Percentiles rank a stretch among this genome's conserved stretches.
Conservation (phyloP, 202 grass and related monocot genomes). For the Brachypodium distachyon region DNA sequence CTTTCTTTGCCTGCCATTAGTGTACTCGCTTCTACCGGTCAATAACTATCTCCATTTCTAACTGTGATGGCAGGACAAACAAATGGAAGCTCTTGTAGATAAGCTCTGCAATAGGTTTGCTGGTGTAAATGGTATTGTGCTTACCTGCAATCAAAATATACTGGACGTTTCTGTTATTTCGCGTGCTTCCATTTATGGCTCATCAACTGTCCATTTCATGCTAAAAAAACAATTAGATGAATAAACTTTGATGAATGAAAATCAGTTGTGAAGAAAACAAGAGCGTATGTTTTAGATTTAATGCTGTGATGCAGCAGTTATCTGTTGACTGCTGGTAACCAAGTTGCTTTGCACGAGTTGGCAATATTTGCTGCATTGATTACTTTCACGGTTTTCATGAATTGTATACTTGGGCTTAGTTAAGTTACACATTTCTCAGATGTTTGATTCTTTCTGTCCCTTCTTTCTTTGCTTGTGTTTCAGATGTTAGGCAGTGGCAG, state of each 20-base stretch:
- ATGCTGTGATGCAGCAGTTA: neutral
- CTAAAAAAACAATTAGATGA: neutral
- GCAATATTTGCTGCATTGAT: neutral
- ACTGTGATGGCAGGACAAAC: conserved; percentile 65
- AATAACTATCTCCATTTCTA: conserved; percentile 16
- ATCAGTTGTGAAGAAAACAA: neutral
- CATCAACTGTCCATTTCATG: neutral
- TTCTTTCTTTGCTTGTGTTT: conserved; percentile 34
- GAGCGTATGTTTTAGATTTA: neutral
- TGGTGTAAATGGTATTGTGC: conserved; percentile 69
- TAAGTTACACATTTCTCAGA: neutral
- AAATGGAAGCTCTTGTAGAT: conserved; percentile 99
- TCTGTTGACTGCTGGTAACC: neutral
- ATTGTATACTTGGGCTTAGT: neutral
- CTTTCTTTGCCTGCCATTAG: neutral
- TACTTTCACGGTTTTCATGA: neutral
- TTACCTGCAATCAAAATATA: conserved; percentile 12
- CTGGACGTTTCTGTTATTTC: neutral
- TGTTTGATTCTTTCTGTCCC: neutral
- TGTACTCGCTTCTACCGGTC: conserved; percentile 5
- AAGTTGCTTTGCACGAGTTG: neutral
- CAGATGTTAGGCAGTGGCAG: conserved; percentile 91
- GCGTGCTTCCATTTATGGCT: neutral
- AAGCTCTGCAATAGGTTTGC: conserved; percentile 97
- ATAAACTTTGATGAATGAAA: neutral